Evolutionary conservation across 2,329 filamentous ascomycete species (phyloP), one percentile per base, ranked within the genome.

Genomic region (Botrytis deweyae): DNA sequence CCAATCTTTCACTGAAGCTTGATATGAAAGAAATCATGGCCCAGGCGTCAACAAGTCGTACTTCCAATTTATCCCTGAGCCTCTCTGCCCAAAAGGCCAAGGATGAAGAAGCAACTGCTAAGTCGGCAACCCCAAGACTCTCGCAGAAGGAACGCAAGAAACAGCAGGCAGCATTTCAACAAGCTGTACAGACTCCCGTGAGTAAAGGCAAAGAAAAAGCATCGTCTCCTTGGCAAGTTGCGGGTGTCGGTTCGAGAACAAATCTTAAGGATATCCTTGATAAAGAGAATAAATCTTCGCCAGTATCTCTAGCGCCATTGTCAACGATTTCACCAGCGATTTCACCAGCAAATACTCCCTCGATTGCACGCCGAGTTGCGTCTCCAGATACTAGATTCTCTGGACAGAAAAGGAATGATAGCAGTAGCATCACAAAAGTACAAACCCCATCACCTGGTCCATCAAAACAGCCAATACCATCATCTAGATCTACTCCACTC

Each of bases 81-180:
- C 79, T 90, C 18, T 87, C 86, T 8, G 86, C 86, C 1, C 86
- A 89, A 77, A 86, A 82, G 65, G 81, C 75, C 3, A 78, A 78
- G 70, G 79, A 80, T 18, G 78, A 79, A 59, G 78, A 79, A 59
- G 76, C 81, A 36, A 78, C 73, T 72, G 80, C 74, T 68, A 86
- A 84, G 77, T 71, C 79, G 58, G 78, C 84, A 0, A 83, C 84
- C 25, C 80, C 83, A 0, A 97, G 93, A 81, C 83, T 97, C 77
- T 97, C 95, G 0, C 96, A 98, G 78, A 97, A 96, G 80, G 95
- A 98, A 81, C 90, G 94, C 36, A 98, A 97, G 84, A 93, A 89
- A 80, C 89, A 94, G 76, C 89, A 94, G 78, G 83, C 86, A 74
- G 83, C 82, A 46, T 82, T 84, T 12, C 82, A 83, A 77, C 82